Evolutionary conservation across 2,329 filamentous ascomycete species (phyloP).

Genomic region (Beauveria medogensis): DNA sequence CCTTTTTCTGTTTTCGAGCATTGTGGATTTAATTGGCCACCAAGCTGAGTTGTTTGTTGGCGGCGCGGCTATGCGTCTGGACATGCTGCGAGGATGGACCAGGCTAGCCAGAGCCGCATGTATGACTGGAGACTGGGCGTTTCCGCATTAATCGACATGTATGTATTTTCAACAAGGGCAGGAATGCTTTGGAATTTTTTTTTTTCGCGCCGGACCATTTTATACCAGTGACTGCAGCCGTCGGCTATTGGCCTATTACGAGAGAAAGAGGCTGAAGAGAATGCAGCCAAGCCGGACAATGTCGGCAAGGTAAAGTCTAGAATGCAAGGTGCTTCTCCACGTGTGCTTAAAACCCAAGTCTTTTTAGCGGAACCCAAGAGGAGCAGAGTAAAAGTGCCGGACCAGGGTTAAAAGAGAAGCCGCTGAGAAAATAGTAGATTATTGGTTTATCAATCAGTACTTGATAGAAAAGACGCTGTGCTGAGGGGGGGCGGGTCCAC

Average conservation of each 20-base stretch:
- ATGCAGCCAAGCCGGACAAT: not conserved
- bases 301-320: not conserved
- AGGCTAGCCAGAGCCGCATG: constrained; percentile 23
- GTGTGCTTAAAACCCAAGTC: not conserved
- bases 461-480: not conserved
- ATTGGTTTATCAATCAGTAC: constrained; percentile 9
- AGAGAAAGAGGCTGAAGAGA: not conserved
- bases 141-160: constrained; percentile 37
- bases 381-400: not conserved
- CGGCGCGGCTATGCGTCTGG: constrained; percentile 14
- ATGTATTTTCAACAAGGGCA: constrained; percentile 16
- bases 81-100: not conserved
- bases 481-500: not conserved
- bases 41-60: constrained; percentile 22
- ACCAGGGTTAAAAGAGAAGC: not conserved
- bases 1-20: constrained; percentile 26
- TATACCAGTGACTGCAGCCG: not conserved
- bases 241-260: not conserved
- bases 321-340: constrained; percentile 2
- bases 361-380: constrained; percentile 3
- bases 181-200: not conserved
- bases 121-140: constrained; percentile 40
- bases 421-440: not conserved
- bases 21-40: constrained; percentile 29
- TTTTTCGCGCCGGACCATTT: not conserved